Conservation (phyloP, 2,329 filamentous ascomycete species). For the Lachnellula cervina region DNA sequence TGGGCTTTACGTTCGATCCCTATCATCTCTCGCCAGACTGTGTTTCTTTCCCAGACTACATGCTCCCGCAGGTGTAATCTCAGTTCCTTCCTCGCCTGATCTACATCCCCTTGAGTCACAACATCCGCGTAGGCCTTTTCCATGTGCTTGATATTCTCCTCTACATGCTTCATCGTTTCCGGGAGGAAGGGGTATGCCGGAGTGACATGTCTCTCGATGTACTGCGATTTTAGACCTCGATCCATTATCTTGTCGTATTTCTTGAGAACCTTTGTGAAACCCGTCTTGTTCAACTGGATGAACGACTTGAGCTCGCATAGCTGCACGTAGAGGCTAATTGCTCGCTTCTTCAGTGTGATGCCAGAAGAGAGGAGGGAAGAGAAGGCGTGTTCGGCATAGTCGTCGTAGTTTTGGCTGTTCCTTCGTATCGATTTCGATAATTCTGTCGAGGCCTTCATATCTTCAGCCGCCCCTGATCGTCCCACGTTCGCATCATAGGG, state of each 20-base stretch:
- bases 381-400: slow-evolving; percentile 71
- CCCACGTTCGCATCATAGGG: slow-evolving; percentile 20
- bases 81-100: slow-evolving; percentile 75
- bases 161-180: slow-evolving; percentile 64
- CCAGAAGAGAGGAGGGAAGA: slow-evolving; percentile 64
- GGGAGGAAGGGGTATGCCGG: slow-evolving; percentile 76
- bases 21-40: slow-evolving; percentile 98
- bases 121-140: slow-evolving; percentile 77
- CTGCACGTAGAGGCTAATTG: slow-evolving; percentile 81
- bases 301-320: slow-evolving; percentile 95
- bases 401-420: slow-evolving; percentile 64
- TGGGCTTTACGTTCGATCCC: slow-evolving; percentile 94
- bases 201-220: slow-evolving; percentile 70
- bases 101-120: slow-evolving; percentile 74
- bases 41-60: slow-evolving; percentile 98
- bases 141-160: slow-evolving; percentile 67
- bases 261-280: slow-evolving; percentile 93
- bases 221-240: slow-evolving; percentile 69
- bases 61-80: slow-evolving; percentile 90
- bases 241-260: slow-evolving; percentile 98
- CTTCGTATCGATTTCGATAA: slow-evolving; percentile 54
- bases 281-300: slow-evolving; percentile 91
- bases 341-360: slow-evolving; percentile 88
- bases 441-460: slow-evolving; percentile 60
- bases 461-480: slow-evolving; percentile 34